These are phyloP conservation scores for Fonsecaea pedrosoi DNA, from an alignment of 2,329 filamentous ascomycete genomes.

Conservation along the genomic window DNA sequence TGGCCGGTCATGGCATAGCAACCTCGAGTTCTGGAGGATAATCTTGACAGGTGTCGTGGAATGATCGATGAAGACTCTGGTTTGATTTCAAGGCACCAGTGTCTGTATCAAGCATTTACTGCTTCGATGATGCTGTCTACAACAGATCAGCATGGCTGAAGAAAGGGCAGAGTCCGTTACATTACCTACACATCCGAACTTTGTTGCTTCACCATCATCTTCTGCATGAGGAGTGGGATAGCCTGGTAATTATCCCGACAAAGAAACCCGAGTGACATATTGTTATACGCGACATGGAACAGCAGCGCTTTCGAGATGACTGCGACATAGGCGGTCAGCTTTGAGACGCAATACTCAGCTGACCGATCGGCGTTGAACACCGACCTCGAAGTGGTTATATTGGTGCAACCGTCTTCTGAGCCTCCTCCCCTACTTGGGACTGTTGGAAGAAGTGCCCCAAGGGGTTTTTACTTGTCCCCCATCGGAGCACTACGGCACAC, in stretches of 20 bases:
- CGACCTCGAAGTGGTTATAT: conserved; percentile 24
- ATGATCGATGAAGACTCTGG: not conserved
- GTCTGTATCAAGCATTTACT: conserved; percentile 2
- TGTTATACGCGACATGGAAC: conserved; percentile 20
- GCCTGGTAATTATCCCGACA: conserved; percentile 50
- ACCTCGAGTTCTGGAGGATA: conserved; percentile 4
- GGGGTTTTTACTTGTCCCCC: conserved; percentile 13
- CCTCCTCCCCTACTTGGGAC: not conserved
- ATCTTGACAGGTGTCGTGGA: not conserved
- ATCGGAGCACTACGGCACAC: conserved; percentile 25
- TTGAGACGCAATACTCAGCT: conserved; percentile 30
- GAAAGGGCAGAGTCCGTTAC: conserved; percentile 34
- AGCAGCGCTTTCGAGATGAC: conserved; percentile 19
- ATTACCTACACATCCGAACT: conserved; percentile 20
- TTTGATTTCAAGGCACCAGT: not conserved
- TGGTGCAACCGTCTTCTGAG: conserved; percentile 25
- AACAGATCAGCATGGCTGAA: conserved; percentile 34
- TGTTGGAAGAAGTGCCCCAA: not conserved
- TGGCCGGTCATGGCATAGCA: not conserved
- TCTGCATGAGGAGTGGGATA: conserved; percentile 46
- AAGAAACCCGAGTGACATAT: conserved; percentile 45
- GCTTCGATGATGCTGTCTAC: conserved; percentile 23
- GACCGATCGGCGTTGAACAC: conserved; percentile 49
- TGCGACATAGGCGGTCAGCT: conserved; percentile 21
- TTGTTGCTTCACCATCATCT: conserved; percentile 44